Percentiles rank a stretch among this genome's conserved stretches.
Conservation (phyloP, 2,329 filamentous ascomycete genomes). For the Trichophyton mentagrophytes region DNA sequence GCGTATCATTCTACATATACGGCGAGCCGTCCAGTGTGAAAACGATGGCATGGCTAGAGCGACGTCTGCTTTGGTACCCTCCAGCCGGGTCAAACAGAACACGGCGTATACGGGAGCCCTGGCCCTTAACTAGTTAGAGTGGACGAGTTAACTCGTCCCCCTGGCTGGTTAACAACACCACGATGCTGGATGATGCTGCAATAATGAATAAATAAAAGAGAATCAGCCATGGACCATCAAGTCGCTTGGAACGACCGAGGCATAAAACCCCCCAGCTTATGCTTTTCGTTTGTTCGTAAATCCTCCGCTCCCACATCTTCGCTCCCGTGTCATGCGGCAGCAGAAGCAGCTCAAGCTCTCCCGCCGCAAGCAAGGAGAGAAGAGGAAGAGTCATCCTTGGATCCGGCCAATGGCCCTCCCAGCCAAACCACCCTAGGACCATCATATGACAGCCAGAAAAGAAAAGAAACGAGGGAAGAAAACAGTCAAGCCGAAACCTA, state of each 20-base stretch:
- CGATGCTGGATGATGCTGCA: no score
- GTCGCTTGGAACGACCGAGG: not conserved
- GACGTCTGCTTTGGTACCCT: not conserved
- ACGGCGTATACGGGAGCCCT: not conserved
- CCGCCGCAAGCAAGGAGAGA: not conserved
- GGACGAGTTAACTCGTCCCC: not conserved
- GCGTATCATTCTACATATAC: conserved; percentile 1
- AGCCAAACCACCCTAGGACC: not conserved
- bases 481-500: not conserved
- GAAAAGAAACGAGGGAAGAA: not conserved
- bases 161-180: no score
- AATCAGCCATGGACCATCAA: not conserved
- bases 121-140: no score
- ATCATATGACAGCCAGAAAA: not conserved
- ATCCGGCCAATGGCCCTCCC: not conserved
- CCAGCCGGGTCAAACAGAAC: not conserved
- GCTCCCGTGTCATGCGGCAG: conserved; percentile 2
- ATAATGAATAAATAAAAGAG: no score
- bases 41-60: not conserved
- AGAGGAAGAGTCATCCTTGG: not conserved
- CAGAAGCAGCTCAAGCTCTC: not conserved
- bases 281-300: not conserved
- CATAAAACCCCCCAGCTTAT: not conserved
- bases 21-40: not conserved
- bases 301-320: not conserved